Evolutionary conservation across 2,329 filamentous ascomycete genomes (phyloP), one percentile per base, ranked within the genome.

Genomic region (Cladosporium sp.): DNA sequence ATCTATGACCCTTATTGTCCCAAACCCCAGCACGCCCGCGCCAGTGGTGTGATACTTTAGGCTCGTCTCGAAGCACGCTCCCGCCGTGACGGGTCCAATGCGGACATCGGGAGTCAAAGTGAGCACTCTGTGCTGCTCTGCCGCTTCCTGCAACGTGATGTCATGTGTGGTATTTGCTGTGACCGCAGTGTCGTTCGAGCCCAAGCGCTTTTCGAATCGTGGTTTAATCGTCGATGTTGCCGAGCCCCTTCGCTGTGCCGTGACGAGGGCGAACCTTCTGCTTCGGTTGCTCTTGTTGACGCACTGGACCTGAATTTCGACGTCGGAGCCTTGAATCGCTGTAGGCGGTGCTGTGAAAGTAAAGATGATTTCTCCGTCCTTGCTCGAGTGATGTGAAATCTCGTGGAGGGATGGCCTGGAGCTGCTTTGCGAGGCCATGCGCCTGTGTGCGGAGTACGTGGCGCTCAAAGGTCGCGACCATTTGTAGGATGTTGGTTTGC

Each of bases 91-190:
- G 27, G 86, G 86, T 0, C 88, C 88, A 24, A 91, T 79, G 27
- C 86, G 76, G 19, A 85, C 80, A 66, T 91, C 87, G 3, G 86
- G 84, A 52, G 83, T 89, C 43, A 91, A 71, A 61, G 85, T 89
- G n/a, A 89, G 74, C 27, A 91, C 70, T 57, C 89, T 85, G 2
- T 83, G 78, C 8, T 76, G 72, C 52, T 88, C 85, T 20, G 83
- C 72, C 20, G 78, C 71, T 15, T 59, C 52, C 11, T 54, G 20
- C 4, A 51, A 40, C n/a, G 53, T 51, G 13, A 53, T 52, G 42
- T 54, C 54, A 41, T 58, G 58, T 9, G 58, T 51, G 12, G 39
- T 8, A n/a, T n/a, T n/a, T 6, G 56, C 54, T 7, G 54, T 50
- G 4, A 52, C 15, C 7, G 56, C 55, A 5, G 56, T 40, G 2